phyloP scores from a whole-genome alignment of 1,139 yeast species.

The Zygosaccharomyces sapae region DNA sequence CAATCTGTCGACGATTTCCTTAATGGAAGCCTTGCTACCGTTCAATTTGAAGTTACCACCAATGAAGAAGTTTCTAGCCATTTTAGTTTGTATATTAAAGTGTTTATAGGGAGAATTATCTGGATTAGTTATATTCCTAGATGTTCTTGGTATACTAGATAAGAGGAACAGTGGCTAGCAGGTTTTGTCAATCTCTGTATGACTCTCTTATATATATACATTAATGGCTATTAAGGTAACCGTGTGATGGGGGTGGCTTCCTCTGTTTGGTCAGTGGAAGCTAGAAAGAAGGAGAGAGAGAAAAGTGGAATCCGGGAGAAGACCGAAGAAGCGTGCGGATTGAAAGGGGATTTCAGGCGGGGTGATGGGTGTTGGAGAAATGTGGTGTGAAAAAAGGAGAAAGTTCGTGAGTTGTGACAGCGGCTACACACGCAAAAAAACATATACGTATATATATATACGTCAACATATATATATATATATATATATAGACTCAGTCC shows the following conservation, averaged over 20 bases:
- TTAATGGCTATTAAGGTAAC: not conserved
- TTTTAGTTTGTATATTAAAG: slow-evolving; percentile 17
- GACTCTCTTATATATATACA: slow-evolving; percentile 6
- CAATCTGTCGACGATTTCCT: slow-evolving; percentile 75
- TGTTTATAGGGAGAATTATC: too few relatives aligned
- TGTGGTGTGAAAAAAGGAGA: not conserved
- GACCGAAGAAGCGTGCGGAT: not conserved
- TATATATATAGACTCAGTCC: too few relatives aligned
- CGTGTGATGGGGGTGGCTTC: not conserved
- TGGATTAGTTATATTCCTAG: too few relatives aligned
- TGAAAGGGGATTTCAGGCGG: not conserved
- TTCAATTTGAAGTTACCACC: slow-evolving; percentile 99
- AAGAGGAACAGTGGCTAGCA: not conserved
- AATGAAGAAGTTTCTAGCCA: slow-evolving; percentile 91
- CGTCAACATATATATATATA: too few relatives aligned
- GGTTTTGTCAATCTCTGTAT: not conserved
- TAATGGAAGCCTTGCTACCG: slow-evolving; percentile 86
- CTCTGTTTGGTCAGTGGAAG: not conserved
- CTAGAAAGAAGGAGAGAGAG: not conserved
- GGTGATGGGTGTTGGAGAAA: not conserved
- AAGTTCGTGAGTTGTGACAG: too few relatives aligned
- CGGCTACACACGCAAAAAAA: too few relatives aligned
- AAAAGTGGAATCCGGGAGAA: slow-evolving; percentile 2
- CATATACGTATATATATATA: too few relatives aligned
- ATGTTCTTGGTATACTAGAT: too few relatives aligned